Conservation (phyloP, 2,329 filamentous ascomycete genomes). For the Mariannaea sp. region DNA sequence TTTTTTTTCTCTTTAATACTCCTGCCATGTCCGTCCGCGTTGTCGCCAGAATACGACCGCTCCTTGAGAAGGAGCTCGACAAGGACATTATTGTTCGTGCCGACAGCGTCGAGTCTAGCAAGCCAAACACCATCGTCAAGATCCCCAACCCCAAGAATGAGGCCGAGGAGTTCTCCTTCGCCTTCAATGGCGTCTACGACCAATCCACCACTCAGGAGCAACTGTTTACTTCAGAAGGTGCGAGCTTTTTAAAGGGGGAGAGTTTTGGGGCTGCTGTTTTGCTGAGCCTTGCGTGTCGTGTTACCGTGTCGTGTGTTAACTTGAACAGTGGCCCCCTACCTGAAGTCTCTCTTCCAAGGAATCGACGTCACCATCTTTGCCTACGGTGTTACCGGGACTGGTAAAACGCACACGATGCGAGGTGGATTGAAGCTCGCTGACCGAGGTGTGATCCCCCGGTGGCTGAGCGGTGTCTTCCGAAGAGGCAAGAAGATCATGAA, state of each 20-base stretch:
- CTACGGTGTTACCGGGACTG: conserved; percentile 90
- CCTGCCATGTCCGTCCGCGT: conserved; percentile 72
- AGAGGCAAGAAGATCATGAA: conserved; percentile 84
- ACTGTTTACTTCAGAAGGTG: conserved; percentile 88
- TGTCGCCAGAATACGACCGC: conserved; percentile 86
- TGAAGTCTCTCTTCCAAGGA: conserved; percentile 91
- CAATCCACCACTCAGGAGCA: conserved; percentile 79
- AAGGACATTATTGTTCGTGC: conserved; percentile 83
- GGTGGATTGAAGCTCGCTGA: conserved; percentile 86
- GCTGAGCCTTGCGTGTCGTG: too few relatives aligned
- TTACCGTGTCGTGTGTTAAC: conserved; percentile 36
- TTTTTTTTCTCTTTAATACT: conserved; percentile 23
- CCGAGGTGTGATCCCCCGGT: conserved; percentile 82
- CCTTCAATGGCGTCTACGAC: conserved; percentile 93
- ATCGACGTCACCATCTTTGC: conserved; percentile 89
- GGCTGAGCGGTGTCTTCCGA: conserved; percentile 85
- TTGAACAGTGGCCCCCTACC: conserved; percentile 75
- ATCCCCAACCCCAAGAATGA: conserved; percentile 96
- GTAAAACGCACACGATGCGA: conserved; percentile 96
- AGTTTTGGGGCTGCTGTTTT: too few relatives aligned
- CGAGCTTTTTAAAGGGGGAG: conserved; percentile 30
- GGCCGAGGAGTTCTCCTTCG: conserved; percentile 87
- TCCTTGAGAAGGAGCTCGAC: conserved; percentile 83
- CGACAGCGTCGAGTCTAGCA: conserved; percentile 64
- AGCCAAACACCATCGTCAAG: conserved; percentile 72